These are phyloP conservation scores for Nothophoma quercina DNA, from an alignment of 2,329 filamentous ascomycete genomes.

Conservation along the genomic window DNA sequence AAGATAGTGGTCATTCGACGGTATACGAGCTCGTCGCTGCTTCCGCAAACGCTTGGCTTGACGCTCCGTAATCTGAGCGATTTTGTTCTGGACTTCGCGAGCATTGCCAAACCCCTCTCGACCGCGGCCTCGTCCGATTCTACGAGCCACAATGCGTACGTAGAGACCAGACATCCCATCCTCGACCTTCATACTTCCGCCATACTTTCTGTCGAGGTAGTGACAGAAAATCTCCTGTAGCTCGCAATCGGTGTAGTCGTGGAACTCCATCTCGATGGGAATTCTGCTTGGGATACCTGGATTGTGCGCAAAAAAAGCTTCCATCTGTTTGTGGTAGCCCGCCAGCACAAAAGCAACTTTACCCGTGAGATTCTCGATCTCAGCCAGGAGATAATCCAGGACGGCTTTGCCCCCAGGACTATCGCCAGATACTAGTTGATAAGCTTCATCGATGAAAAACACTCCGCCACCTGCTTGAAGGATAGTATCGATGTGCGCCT, in stretches of 20 bases:
- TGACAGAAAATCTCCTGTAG: slow-evolving; percentile 67
- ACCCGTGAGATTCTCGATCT: slow-evolving; percentile 75
- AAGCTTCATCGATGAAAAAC: slow-evolving; percentile 81
- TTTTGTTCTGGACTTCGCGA: slow-evolving; percentile 69
- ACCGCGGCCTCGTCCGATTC: slow-evolving; percentile 69
- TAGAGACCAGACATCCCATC: slow-evolving; percentile 67
- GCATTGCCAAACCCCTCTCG: slow-evolving; percentile 77
- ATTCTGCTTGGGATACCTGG: slow-evolving; percentile 74
- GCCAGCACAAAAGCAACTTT: slow-evolving; percentile 76
- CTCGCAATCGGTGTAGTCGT: slow-evolving; percentile 73
- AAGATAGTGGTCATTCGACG: slow-evolving; percentile 66
- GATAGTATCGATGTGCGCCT: slow-evolving; percentile 65
- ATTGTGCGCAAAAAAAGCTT: slow-evolving; percentile 77
- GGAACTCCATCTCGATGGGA: slow-evolving; percentile 70
- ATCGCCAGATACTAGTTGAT: slow-evolving; percentile 71
- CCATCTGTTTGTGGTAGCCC: slow-evolving; percentile 78
- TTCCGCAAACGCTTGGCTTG: slow-evolving; percentile 65
- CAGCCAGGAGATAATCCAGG: slow-evolving; percentile 74
- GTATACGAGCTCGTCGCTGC: slow-evolving; percentile 53
- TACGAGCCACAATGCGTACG: slow-evolving; percentile 66
- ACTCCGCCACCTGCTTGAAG: slow-evolving; percentile 69
- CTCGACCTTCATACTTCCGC: slow-evolving; percentile 65
- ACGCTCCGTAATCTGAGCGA: slow-evolving; percentile 62
- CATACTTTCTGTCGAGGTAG: slow-evolving; percentile 64
- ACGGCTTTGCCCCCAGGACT: slow-evolving; percentile 67